Evolutionary conservation across 805 yeast species (phyloP), one percentile per base, ranked within the genome.

Genomic region (Metschnikowia gelsemii): DNA sequence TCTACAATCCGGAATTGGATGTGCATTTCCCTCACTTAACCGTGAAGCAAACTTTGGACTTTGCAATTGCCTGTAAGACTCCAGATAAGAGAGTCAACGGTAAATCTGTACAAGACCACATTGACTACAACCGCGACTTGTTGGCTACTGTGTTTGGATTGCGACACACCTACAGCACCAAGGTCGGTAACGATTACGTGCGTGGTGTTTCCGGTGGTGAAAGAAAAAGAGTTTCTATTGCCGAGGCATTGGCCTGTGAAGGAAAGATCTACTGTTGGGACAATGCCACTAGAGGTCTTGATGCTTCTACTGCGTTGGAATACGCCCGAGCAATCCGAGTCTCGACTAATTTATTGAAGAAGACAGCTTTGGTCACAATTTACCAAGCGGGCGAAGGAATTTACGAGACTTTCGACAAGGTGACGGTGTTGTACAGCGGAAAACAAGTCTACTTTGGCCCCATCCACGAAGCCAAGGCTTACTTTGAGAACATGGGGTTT

Each of bases 11-110:
- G 25, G 82, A 77, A 61, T 64, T 80, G 43, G 93, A 84, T 57
- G 75, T 75, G 45, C 93, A 84, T 61, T 82, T 83, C 66, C 91
- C 93, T 8, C 82, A 81, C 50, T 67, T 84, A 49, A 84, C 88
- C 1, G 91, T 84, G 26, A 78, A 80, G 40, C 82, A 84, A 58
- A 85, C 93, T 8, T 65, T 85, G 43, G 69, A 71, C 45, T 85
- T 84, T 58, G 90, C 90, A 3, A 70, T 84, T 40, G 80, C 78
- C 38, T 74, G 82, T 57, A 78, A 82, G 56, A 81, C 87, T 3
- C 93, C 93, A 2, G 59, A 66, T 12, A 58, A 63, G 33, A 67
- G 85, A 53, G 61, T 77, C 25, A 66, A 78, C 45, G 70, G 71
- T 27, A 58, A 72, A 8, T 53, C 77, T 3, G 68, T 78, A 48